Base-by-base conservation (phyloP, 2,329 filamentous ascomycete genomes). In the Verticillium klebahnii region DNA sequence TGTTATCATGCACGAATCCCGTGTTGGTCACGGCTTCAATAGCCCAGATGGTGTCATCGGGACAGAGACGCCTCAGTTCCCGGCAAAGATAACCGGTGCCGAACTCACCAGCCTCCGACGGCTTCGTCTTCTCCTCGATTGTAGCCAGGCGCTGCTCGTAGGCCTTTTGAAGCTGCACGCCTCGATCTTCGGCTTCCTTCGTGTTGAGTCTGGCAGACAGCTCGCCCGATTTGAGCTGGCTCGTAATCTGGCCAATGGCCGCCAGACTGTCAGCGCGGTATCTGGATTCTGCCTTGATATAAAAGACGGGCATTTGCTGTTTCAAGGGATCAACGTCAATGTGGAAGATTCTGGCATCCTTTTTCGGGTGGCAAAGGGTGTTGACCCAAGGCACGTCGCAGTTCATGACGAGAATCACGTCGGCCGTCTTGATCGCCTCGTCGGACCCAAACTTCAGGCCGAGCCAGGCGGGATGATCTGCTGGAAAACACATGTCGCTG, bases 351-450 rank as follows among this genome's bases (percentile, higher is more conserved):
- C 78, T 80, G 23, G 83, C 82, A 17, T 81, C 78, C 2, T 77
- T 72, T 1, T 73, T 73, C 0, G 87, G 87, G 65, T 79, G 80
- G 73, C 84, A 87, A 17, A 87, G 86, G 0, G 92, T 95, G n/a
- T 89, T 88, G 61, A 97, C 93, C 92, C 93, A 97, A 0, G 93
- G 93, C 0, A 97, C 92, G 70, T 97, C 93, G 66, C 92, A 96
- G 74, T 97, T 90, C 29, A 96, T 71, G 2, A 97, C 89, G 1
- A 97, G 67, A 63, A 97, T 96, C 12, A 92, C 85, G 72, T 97
- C 94, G 0, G 93, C 92, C 0, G 86, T 86, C 62, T 82, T 84
- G 71, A 97, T 91, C 52, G 82, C 80, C 2, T 91, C 86, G 59
- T 96, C 90, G 2, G 85, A 81, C 3, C 92, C 92, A 68, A 88